Conservation (phyloP, 495 filamentous ascomycete genomes). For the Haplographium delicatum region DNA sequence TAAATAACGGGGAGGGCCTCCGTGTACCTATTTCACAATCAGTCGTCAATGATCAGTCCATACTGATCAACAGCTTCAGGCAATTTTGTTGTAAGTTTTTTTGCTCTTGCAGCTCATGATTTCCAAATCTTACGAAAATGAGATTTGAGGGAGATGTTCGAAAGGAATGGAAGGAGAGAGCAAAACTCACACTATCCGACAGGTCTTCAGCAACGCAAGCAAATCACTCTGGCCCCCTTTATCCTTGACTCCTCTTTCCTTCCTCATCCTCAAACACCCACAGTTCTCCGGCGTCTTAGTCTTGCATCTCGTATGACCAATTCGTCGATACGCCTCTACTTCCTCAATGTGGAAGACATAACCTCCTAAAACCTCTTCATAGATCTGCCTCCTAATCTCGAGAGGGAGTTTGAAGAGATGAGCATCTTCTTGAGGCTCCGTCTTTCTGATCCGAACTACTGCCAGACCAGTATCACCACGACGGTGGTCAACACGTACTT, state of each 20-base stretch:
- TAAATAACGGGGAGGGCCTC: constrained; percentile 7
- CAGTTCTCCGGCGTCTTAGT: not conserved
- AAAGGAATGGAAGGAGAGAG: not conserved
- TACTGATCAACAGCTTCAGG: not conserved
- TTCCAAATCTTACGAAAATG: no score
- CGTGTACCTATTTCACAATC: constrained; percentile 4
- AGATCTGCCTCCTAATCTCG: constrained; percentile 7
- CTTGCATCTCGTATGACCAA: constrained; percentile 8
- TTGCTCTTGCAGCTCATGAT: not conserved
- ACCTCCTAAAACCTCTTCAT: constrained; percentile 8
- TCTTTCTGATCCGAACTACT: no score
- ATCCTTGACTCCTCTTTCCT: constrained; percentile 3
- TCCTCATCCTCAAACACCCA: not conserved
- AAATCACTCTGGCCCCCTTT: constrained; percentile 1
- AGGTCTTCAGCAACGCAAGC: constrained; percentile 1
- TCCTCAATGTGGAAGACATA: constrained; percentile 6
- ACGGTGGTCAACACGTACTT: no score
- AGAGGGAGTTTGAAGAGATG: constrained; percentile 1
- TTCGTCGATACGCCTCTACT: not conserved
- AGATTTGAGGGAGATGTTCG: no score
- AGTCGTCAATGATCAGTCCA: no score
- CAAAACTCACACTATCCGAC: constrained; percentile 7
- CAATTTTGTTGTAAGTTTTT: not conserved
- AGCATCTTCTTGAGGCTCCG: not conserved
- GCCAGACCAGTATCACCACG: no score